phyloP scores from a whole-genome alignment of 169 alveolate species.

The Plasmodium inui region DNA sequence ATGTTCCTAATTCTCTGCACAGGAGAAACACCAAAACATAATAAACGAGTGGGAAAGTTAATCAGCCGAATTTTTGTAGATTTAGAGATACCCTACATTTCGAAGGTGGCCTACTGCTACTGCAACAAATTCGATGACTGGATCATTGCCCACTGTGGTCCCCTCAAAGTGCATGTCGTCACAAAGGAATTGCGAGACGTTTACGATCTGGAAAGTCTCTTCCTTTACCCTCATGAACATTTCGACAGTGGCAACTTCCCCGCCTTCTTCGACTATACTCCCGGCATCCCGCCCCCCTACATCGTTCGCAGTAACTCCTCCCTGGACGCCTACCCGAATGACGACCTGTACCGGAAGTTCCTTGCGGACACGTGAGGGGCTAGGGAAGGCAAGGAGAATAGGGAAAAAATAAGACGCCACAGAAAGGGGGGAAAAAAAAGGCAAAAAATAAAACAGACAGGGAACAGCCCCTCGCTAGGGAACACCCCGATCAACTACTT shows the following conservation, averaged over 20 bases:
- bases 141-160: conserved; percentile 87
- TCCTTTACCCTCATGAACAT: conserved; percentile 78
- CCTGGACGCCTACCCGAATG: conserved; percentile 42
- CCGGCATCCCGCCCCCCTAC: conserved; percentile 78
- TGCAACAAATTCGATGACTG: conserved; percentile 85
- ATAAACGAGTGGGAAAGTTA: conserved; percentile 82
- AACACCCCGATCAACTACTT: not conserved
- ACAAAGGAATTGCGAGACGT: conserved; percentile 77
- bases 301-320: conserved; percentile 52
- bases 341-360: conserved; percentile 37
- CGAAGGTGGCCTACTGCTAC: conserved; percentile 82
- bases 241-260: conserved; percentile 67
- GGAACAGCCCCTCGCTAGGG: not conserved
- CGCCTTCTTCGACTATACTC: conserved; percentile 72
- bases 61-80: conserved; percentile 80
- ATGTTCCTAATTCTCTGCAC: conserved; percentile 86
- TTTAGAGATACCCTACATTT: conserved; percentile 85
- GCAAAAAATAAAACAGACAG: not conserved
- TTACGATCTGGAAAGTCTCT: conserved; percentile 78
- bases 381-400: not conserved
- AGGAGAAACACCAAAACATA: conserved; percentile 77
- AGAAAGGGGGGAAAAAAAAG: not conserved
- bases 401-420: no score
- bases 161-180: conserved; percentile 84
- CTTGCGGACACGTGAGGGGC: conserved; percentile 16